These are phyloP conservation scores for Lavandula angustifolia DNA, from an alignment of 257 asterid genomes.

Conservation along the genomic window DNA sequence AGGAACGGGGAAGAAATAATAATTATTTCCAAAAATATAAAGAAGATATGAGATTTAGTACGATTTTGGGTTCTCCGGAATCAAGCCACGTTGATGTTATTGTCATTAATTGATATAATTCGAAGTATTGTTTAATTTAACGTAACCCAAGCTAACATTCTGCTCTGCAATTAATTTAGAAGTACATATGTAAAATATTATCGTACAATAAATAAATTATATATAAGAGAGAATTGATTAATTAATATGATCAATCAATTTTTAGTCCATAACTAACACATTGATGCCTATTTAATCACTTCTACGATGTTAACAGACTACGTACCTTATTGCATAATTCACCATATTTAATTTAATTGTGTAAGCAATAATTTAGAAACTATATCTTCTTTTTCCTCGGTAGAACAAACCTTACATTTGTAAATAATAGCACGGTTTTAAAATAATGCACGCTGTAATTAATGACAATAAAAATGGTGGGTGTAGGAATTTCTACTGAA, in stretches of 20 bases:
- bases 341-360: neutral
- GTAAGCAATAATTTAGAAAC: neutral
- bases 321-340: slow-evolving; percentile 21
- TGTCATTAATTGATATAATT: too few relatives aligned
- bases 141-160: too few relatives aligned
- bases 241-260: neutral
- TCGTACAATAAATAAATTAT: too few relatives aligned
- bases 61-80: too few relatives aligned
- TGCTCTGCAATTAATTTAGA: too few relatives aligned
- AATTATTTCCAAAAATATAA: too few relatives aligned
- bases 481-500: slow-evolving; percentile 20
- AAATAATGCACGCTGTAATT: slow-evolving; percentile 18
- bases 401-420: slow-evolving; percentile 14
- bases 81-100: too few relatives aligned
- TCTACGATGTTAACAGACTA: slow-evolving; percentile 8
- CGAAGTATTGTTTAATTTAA: too few relatives aligned
- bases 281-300: neutral
- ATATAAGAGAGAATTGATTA: too few relatives aligned
- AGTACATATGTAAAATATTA: too few relatives aligned
- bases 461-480: slow-evolving; percentile 40
- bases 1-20: too few relatives aligned
- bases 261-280: neutral
- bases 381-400: neutral
- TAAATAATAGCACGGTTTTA: neutral
- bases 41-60: too few relatives aligned